Percentiles rank a stretch among this genome's conserved stretches.
These are phyloP conservation scores for Tetragonia tetragonoides DNA, from an alignment of 148 eudicot genomes.

Conservation along the genomic window DNA sequence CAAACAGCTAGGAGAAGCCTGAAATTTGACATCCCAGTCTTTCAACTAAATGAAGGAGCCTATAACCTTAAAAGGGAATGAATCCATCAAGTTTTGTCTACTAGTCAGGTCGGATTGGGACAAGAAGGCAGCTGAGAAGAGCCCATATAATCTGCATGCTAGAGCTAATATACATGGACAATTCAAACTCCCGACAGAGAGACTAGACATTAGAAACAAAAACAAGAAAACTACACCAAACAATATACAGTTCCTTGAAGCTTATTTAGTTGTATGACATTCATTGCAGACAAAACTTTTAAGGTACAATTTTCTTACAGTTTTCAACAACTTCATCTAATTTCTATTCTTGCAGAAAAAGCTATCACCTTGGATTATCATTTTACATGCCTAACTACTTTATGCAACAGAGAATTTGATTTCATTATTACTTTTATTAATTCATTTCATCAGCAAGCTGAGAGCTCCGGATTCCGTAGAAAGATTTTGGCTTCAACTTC, in stretches of 20 bases:
- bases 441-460: conserved; percentile 69
- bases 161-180: no score
- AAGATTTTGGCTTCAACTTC: conserved; percentile 68
- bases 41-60: no score
- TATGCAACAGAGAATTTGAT: conserved; percentile 6
- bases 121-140: no score
- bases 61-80: no score
- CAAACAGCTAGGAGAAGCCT: no score
- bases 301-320: background rate
- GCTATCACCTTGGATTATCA: background rate
- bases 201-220: background rate
- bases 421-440: no score
- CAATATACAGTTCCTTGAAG: background rate
- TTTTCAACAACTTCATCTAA: no score
- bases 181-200: background rate
- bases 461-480: conserved; percentile 82
- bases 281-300: background rate
- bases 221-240: background rate
- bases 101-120: no score
- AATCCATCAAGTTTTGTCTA: no score
- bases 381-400: conserved; percentile 16
- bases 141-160: no score
- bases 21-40: no score
- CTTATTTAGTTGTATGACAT: background rate
- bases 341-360: background rate